Conservation (phyloP, 805 yeast species). For the Yarrowia divulgata region DNA sequence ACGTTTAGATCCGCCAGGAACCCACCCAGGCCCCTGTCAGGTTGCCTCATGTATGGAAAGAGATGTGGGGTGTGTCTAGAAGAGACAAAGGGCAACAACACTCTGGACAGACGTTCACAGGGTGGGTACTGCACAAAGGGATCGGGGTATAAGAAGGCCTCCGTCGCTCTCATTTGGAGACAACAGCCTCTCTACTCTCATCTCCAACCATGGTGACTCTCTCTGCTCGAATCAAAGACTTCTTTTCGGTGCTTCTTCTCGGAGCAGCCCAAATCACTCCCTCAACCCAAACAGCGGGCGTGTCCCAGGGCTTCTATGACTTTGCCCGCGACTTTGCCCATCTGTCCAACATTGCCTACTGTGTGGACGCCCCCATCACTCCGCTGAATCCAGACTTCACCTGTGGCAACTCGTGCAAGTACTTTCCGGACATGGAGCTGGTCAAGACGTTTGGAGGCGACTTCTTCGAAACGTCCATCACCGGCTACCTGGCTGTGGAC, state of each 20-base stretch:
- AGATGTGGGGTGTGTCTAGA: no score
- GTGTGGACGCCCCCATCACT: conserved; percentile 15
- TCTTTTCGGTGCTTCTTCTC: neutral
- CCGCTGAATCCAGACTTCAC: conserved; percentile 3
- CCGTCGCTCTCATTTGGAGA: no score
- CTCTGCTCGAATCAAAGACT: conserved; percentile 6
- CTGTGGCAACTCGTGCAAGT: conserved; percentile 2
- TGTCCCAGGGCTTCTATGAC: conserved; percentile 11
- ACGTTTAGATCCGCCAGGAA: no score
- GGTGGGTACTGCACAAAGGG: no score
- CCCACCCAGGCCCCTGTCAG: no score
- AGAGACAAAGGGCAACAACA: no score
- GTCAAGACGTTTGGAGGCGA: conserved; percentile 17
- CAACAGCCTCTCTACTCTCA: no score
- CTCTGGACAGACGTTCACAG: no score
- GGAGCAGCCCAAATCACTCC: conserved; percentile 3
- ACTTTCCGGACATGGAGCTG: conserved; percentile 14
- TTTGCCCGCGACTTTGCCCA: conserved; percentile 8
- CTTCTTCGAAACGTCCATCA: conserved; percentile 8
- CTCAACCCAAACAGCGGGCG: neutral
- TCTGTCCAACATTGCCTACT: conserved; percentile 34
- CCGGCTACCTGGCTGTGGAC: conserved; percentile 16
- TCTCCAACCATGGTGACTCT: neutral
- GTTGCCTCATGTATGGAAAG: no score
- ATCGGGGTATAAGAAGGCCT: no score